A percentile compares a stretch with the other conserved stretches of the same genome.
Evolutionary conservation across 2,329 filamentous ascomycete genomes (phyloP).

Genomic region (Colletotrichum tanaceti): DNA sequence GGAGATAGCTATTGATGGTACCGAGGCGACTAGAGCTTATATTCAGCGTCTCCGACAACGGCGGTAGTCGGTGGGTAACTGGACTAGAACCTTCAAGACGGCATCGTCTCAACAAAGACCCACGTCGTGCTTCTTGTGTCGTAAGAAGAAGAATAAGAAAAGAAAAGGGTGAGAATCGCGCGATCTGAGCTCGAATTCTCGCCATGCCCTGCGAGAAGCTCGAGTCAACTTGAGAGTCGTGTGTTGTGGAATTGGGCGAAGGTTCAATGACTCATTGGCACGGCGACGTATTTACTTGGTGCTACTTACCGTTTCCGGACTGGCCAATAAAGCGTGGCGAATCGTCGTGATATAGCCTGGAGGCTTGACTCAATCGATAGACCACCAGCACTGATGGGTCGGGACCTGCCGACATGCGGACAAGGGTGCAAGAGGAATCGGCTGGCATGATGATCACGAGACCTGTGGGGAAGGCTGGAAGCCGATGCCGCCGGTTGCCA

Average conservation of each 20-base stretch:
- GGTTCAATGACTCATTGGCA: slow-evolving; percentile 18
- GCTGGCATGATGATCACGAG: slow-evolving; percentile 22
- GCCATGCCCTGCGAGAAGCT: not conserved
- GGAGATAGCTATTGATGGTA: not conserved
- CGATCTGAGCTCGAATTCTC: not conserved
- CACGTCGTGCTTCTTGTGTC: too few species aligned
- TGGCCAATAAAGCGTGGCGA: not conserved
- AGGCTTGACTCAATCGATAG: slow-evolving; percentile 23
- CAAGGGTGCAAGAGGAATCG: not conserved
- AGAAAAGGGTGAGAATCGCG: not conserved
- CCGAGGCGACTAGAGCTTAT: not conserved
- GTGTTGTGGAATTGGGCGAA: slow-evolving; percentile 12
- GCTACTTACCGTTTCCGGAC: slow-evolving; percentile 3
- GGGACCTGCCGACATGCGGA: slow-evolving; percentile 21
- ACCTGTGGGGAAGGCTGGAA: slow-evolving; percentile 25
- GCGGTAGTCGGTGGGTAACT: not conserved
- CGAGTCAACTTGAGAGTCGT: not conserved
- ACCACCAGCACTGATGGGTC: not conserved
- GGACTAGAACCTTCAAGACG: not conserved
- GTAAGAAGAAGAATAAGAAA: too few species aligned
- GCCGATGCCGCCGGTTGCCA: slow-evolving; percentile 23
- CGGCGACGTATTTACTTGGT: not conserved
- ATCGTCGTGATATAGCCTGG: not conserved
- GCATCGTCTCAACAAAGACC: not conserved
- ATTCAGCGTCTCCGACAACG: not conserved